These are phyloP conservation scores for Rutstroemia sp. DNA, from an alignment of 2,329 filamentous ascomycete genomes.

Conservation along the genomic window DNA sequence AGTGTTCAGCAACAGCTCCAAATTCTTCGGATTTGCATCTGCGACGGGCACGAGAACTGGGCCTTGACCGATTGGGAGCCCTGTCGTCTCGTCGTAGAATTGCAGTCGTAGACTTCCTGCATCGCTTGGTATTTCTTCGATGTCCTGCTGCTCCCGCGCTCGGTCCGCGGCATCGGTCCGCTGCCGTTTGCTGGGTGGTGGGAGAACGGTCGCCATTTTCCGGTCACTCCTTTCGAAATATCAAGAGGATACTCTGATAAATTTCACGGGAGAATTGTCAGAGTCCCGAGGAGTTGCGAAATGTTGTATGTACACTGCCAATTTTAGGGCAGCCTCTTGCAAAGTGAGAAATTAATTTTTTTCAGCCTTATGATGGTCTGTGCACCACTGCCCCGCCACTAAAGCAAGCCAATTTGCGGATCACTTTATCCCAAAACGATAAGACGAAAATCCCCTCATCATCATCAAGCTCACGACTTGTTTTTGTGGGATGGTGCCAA, in stretches of 20 bases:
- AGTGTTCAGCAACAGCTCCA: conserved; percentile 80
- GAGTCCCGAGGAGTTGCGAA: background rate
- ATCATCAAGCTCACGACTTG: background rate
- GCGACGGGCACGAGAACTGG: conserved; percentile 66
- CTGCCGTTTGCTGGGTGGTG: conserved; percentile 85
- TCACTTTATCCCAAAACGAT: no score
- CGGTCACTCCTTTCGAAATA: no score
- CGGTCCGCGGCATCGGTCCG: conserved; percentile 67
- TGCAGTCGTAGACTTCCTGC: conserved; percentile 76
- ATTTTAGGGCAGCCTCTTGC: conserved; percentile 19
- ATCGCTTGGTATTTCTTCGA: conserved; percentile 58
- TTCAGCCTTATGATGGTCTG: conserved; percentile 1
- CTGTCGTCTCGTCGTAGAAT: conserved; percentile 79
- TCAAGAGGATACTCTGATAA: no score
- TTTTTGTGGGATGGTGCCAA: no score
- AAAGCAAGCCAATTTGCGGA: no score
- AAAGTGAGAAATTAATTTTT: conserved; percentile 8
- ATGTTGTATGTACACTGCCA: no score
- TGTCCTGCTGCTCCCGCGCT: conserved; percentile 67
- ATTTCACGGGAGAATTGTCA: background rate
- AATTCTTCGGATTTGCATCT: conserved; percentile 81
- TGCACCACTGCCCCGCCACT: background rate
- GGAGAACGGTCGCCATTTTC: conserved; percentile 69
- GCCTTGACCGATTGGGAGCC: conserved; percentile 55
- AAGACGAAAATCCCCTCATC: background rate